Conservation (phyloP, 192 early-diverging fungal genomes). For the Chytriomyces confervae region DNA sequence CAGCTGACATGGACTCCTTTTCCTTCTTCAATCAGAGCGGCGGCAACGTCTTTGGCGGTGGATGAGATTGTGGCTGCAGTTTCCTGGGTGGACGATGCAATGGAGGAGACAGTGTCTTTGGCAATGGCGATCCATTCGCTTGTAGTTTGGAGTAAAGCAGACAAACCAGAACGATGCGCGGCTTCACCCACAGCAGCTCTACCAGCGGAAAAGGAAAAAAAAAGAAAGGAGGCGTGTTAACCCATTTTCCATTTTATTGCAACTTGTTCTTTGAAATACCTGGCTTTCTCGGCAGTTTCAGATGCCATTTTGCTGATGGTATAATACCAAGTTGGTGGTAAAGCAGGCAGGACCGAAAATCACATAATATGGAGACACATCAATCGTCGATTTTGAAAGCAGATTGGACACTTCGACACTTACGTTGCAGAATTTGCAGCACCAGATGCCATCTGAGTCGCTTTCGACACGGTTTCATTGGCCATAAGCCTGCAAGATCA, state of each 20-base stretch:
- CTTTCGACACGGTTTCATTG: neutral
- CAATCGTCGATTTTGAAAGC: no score
- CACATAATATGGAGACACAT: neutral
- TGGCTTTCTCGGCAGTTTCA: neutral
- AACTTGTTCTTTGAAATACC: neutral
- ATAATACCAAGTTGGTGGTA: neutral
- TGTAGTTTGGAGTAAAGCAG: conserved; percentile 13
- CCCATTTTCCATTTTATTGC: neutral
- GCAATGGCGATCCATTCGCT: conserved; percentile 33
- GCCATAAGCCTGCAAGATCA: conserved; percentile 2
- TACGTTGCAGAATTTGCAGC: neutral
- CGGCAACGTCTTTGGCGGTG: conserved; percentile 41
- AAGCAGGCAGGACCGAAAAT: neutral
- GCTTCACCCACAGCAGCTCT: neutral
- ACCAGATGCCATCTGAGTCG: conserved; percentile 15
- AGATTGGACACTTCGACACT: neutral
- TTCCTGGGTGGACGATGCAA: conserved; percentile 15
- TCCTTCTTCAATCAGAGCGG: conserved; percentile 48
- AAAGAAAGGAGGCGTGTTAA: neutral
- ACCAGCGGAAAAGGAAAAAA: neutral
- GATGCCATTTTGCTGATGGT: conserved; percentile 11
- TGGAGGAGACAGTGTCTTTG: conserved; percentile 7
- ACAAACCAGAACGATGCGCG: conserved; percentile 10
- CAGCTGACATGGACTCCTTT: conserved; percentile 47
- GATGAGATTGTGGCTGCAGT: conserved; percentile 7